These are phyloP conservation scores for Ganoderma lingzhi DNA, from an alignment of 1,284 basidiomycete genomes.

Conservation along the genomic window DNA sequence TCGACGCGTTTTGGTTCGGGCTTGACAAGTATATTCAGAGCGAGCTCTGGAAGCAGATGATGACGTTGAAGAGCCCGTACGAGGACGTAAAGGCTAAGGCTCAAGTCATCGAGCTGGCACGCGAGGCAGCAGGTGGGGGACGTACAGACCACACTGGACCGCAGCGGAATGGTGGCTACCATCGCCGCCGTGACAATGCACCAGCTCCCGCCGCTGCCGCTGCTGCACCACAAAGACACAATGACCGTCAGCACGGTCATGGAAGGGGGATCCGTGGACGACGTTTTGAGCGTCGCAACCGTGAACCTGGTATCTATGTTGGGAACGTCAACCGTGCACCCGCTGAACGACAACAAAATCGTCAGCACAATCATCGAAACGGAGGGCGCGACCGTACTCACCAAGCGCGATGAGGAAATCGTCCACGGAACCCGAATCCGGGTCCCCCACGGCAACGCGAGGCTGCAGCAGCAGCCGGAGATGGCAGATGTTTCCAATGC, in stretches of 20 bases:
- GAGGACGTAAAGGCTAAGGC: constrained; percentile 16
- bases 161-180: neutral
- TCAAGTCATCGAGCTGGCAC: constrained; percentile 27
- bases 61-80: constrained; percentile 36
- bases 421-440: neutral
- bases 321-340: too few species aligned
- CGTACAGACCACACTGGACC: neutral
- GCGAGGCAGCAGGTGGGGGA: neutral
- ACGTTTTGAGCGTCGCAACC: neutral
- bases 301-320: neutral
- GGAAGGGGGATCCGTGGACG: neutral
- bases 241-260: neutral
- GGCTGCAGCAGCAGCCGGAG: neutral
- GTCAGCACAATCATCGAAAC: too few species aligned
- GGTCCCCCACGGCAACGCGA: neutral
- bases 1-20: constrained; percentile 46
- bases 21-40: constrained; percentile 39
- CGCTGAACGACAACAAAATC: too few species aligned
- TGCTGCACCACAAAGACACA: neutral
- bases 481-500: neutral
- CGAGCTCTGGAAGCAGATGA: constrained; percentile 39
- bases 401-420: neutral
- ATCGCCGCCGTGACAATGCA: neutral
- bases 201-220: neutral
- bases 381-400: neutral